Base-by-base conservation (phyloP, 129 eudicot species). In the Arctium lappa region DNA sequence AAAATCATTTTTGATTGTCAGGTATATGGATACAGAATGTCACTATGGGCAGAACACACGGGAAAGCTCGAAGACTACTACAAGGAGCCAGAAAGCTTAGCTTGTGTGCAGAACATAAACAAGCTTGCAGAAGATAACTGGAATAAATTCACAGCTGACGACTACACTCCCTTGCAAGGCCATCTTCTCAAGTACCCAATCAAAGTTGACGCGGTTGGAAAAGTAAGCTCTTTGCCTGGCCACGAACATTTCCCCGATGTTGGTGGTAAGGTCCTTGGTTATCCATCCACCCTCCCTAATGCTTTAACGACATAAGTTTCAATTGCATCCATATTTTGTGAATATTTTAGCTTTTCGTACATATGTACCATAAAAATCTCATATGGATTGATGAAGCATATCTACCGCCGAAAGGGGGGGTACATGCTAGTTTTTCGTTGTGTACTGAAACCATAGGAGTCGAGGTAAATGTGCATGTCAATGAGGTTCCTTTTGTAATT, bases 11-110 rank as follows among this genome's bases (percentile, higher is more conserved):
- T 50, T 70, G 13, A 69, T 50, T 75, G 76, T 56, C 89, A 95
- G 98, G 88, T 95, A 48, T 90, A 93, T 56, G 98, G 99, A 42
- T 95, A 95, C 77, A 83, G 99, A 88, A 95, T 90, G 98, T 95
- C 99, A 8, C 88, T 95, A 74, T 93, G 99, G 99, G 93, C 92
- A 75, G 99, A 93, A 91, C 99, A 95, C 81, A 50, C 91, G 32
- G 98, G 92, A 81, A 84, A 34, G 29, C 50, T 95, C 13, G 90
- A 95, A 37, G 86, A 87, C 56, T 78, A 90, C 77, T 95, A 85
- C 77, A 86, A 78, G 82, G 87, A 89, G 66, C 91, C 99, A 16
- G 87, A 88, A 80, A 88, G 87, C 77, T 85, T 83, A 79, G 72
- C 71, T 2, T 91, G 97, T 48, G 88, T 93, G 53, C 79, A 77